phyloP scores from a whole-genome alignment of 2,329 filamentous ascomycete species.

The Thelonectria blattea region DNA sequence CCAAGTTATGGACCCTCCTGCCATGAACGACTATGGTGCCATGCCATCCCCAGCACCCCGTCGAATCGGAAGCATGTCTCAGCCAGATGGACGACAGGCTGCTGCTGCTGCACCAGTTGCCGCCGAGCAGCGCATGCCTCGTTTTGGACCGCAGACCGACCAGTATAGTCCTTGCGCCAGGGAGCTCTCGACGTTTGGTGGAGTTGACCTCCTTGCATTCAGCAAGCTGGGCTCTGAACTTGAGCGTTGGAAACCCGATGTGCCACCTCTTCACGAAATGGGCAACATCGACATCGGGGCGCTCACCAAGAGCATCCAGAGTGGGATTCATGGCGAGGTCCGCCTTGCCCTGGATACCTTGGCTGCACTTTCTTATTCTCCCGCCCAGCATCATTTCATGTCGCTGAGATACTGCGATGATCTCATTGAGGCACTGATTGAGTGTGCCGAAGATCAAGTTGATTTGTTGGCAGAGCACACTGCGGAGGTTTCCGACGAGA shows the following conservation, averaged over 20 bases:
- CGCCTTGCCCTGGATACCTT: constrained; percentile 87
- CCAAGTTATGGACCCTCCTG: constrained; percentile 52
- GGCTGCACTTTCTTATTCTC: constrained; percentile 68
- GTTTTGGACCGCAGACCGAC: constrained; percentile 53
- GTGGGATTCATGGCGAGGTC: constrained; percentile 88
- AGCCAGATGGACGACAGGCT: constrained; percentile 41
- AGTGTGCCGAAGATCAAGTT: constrained; percentile 88
- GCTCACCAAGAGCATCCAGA: constrained; percentile 86
- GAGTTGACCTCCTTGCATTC: constrained; percentile 71
- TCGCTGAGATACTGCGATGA: constrained; percentile 82
- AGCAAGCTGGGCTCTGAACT: constrained; percentile 71
- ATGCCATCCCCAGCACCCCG: constrained; percentile 53
- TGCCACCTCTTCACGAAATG: constrained; percentile 77
- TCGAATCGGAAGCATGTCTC: constrained; percentile 50
- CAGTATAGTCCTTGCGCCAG: constrained; percentile 63
- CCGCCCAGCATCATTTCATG: constrained; percentile 68
- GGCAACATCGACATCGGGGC: constrained; percentile 91
- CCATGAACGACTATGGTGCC: constrained; percentile 47
- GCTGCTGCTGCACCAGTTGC: constrained; percentile 28
- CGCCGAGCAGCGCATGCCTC: constrained; percentile 44
- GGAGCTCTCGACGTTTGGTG: constrained; percentile 68
- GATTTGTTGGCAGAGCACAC: constrained; percentile 85
- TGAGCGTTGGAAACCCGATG: constrained; percentile 71
- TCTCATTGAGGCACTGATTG: constrained; percentile 83
- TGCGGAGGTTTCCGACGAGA: constrained; percentile 83